Percentiles rank a stretch among this genome's conserved stretches.
phyloP scores from a whole-genome alignment of 768 basidiomycete genomes.

The Zangia roseola region DNA sequence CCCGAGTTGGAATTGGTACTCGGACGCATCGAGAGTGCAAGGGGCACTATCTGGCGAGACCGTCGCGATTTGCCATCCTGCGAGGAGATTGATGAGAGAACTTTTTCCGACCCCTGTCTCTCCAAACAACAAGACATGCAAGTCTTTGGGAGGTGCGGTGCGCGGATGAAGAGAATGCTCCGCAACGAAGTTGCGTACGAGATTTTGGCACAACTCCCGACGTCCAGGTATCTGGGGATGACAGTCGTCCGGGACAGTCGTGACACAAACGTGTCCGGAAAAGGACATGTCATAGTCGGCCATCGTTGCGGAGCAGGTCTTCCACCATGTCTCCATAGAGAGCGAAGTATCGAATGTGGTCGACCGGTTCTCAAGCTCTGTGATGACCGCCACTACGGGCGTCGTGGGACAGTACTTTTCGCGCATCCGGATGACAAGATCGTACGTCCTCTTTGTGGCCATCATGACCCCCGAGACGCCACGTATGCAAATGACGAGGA shows the following conservation, averaged over 20 bases:
- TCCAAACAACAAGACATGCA: constrained; percentile 40
- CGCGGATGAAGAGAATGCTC: constrained; percentile 15
- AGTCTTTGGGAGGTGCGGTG: constrained; percentile 17
- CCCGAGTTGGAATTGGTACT: constrained; percentile 29
- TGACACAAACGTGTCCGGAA: constrained; percentile 39
- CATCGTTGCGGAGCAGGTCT: constrained; percentile 27
- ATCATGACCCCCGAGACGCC: constrained; percentile 16
- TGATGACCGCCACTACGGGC: constrained; percentile 30
- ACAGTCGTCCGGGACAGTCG: constrained; percentile 26
- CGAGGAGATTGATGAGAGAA: constrained; percentile 29
- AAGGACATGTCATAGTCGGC: constrained; percentile 30
- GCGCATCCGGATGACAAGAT: constrained; percentile 16
- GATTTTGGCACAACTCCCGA: constrained; percentile 16
- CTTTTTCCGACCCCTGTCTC: constrained; percentile 31
- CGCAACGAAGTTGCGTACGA: constrained; percentile 19
- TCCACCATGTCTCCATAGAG: constrained; percentile 42
- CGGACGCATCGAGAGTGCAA: constrained; percentile 32
- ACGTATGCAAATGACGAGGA: constrained; percentile 27
- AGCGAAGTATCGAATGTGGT: constrained; percentile 1
- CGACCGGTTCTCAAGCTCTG: constrained; percentile 30
- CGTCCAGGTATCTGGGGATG: constrained; percentile 22
- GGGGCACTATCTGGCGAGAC: constrained; percentile 26
- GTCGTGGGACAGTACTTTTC: constrained; percentile 12
- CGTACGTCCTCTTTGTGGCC: constrained; percentile 18
- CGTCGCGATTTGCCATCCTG: constrained; percentile 24